Base-by-base conservation (phyloP, 2,329 filamentous ascomycete species). In the Exophiala xenobiotica region DNA sequence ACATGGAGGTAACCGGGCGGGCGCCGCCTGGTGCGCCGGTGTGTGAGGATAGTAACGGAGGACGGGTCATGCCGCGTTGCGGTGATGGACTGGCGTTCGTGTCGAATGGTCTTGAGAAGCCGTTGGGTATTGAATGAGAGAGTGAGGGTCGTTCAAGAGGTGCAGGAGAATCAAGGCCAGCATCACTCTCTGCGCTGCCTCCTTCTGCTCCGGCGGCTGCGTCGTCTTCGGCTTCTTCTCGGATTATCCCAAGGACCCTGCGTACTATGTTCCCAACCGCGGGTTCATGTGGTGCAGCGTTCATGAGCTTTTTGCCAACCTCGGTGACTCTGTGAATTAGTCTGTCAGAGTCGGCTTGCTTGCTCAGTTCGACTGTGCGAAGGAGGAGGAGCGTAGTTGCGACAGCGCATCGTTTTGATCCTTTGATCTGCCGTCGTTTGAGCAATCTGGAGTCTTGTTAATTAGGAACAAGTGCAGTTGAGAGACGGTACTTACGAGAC, bases 251-350 rank as follows among this genome's bases (percentile, higher is more conserved):
- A 29, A 99, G 76, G 2, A 97, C 88, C 56, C 93, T 85, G 54
- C 91, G 84, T 40, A 96, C 89, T 61, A 99, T 91, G 65, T 99
- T 99, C 46, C 90, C 92, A 38, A 96, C 90, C 4, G 90, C 89
- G 62, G 96, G 85, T 73, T 97, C 93, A 54, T 87, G 82, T 12
- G 92, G 92, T 64, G 95, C 90, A 6, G 93, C 91, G 49, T 86
- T 82, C 27, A 87, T 85, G 37, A 99, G 78, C 49, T 84, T 82
- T 61, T 83, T 80, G 49, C 93, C 93, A 19, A 92, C 84, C 53
- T 84, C 80, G 59, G 88, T 85, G 56, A 99, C 85, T 59, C 88
- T 85, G 62, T 86, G 81, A 53, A 97, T 82, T 44, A 99, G 82
- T 63, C 86, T 83, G 43, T 83, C 81, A 40, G 90, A 85, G 68